Conservation (phyloP, 2,329 filamentous ascomycete species). For the Alternaria ventricosa region DNA sequence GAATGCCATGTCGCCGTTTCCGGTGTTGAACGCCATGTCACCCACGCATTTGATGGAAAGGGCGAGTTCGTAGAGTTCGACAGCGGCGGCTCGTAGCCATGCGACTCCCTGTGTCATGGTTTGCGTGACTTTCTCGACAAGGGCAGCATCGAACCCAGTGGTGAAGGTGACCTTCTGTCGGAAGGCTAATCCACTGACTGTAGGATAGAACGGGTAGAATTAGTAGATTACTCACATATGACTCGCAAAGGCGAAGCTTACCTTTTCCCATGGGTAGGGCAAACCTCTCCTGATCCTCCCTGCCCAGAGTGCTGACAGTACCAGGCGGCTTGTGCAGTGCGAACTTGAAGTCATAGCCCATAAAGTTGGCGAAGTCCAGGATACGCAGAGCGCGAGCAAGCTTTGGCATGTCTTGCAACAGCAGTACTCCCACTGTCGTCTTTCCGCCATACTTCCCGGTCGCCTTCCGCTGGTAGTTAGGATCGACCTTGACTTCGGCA, state of each 20-base stretch:
- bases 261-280: background rate
- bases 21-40: background rate
- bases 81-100: background rate
- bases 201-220: background rate
- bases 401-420: background rate
- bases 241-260: background rate
- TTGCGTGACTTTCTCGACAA: background rate
- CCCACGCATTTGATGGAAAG: background rate
- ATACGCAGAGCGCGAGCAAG: background rate
- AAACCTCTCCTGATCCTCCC: background rate
- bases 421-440: background rate
- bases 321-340: background rate
- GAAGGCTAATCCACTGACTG: background rate
- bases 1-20: background rate
- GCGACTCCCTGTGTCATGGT: background rate
- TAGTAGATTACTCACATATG: background rate
- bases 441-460: background rate
- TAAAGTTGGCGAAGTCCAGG: background rate
- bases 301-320: background rate
- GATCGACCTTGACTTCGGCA: background rate
- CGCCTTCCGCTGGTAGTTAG: background rate
- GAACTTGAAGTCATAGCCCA: background rate
- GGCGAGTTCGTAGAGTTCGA: background rate
- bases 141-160: background rate
- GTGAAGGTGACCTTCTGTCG: background rate